Evolutionary conservation across 208 protist genomes (phyloP).

Genomic region (Spongospora subterranea): DNA sequence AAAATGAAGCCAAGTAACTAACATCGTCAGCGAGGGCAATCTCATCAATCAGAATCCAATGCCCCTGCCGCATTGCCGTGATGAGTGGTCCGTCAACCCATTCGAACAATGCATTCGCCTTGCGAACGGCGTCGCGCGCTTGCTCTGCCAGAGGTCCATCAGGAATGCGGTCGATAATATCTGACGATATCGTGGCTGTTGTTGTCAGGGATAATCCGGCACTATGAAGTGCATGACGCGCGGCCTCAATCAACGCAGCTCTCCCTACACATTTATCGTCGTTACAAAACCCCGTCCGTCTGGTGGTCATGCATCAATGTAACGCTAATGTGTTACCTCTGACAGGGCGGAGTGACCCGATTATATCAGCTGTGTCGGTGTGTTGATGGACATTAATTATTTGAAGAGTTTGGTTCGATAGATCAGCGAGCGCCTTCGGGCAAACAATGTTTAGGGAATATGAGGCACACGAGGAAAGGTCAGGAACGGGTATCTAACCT

Average conservation of each 20-base stretch:
- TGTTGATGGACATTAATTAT: conserved; percentile 99
- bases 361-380: conserved; percentile 98
- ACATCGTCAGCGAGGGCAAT: conserved; percentile 90
- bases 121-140: neutral
- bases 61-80: conserved; percentile 94
- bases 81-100: conserved; percentile 99
- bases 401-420: conserved; percentile 78
- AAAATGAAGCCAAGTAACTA: neutral
- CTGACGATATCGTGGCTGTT: neutral
- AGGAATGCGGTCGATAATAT: neutral
- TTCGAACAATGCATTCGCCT: conserved; percentile 85
- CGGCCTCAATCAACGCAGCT: neutral
- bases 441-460: too few species aligned
- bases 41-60: conserved; percentile 98
- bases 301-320: too few species aligned
- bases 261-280: neutral
- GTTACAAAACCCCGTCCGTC: neutral
- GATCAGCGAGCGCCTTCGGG: conserved; percentile 41
- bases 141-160: neutral
- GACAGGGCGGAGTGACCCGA: conserved; percentile 86
- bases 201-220: neutral
- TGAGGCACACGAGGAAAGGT: too few species aligned
- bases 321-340: conserved; percentile 72
- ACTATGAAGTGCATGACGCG: neutral
- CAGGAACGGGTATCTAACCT: conserved; percentile 66